A percentile compares a stretch with the other conserved stretches of the same genome.
phyloP scores from a whole-genome alignment of 2,329 filamentous ascomycete genomes.

The Fusarium nygamai region DNA sequence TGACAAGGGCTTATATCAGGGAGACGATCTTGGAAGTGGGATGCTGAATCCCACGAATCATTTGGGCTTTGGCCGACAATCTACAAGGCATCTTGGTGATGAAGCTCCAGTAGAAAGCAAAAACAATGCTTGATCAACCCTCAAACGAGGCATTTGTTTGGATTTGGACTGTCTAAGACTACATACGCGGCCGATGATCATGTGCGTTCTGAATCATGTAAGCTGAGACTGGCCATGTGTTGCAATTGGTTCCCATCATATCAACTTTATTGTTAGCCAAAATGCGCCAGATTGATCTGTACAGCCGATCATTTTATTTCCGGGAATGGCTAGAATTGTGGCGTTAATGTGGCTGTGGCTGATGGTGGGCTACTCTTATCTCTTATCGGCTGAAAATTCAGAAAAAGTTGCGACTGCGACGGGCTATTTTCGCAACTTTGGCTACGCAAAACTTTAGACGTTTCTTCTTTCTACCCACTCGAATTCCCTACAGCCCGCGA shows the following conservation, averaged over 20 bases:
- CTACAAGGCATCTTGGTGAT: not conserved
- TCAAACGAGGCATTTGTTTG: slow-evolving; percentile 4
- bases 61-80: slow-evolving; percentile 1
- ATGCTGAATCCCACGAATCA: slow-evolving; percentile 1
- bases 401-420: slow-evolving; percentile 34
- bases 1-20: slow-evolving; percentile 19
- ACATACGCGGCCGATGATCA: slow-evolving; percentile 14
- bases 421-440: slow-evolving; percentile 2
- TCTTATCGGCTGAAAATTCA: slow-evolving; percentile 35
- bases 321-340: not conserved
- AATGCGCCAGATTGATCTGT: not conserved
- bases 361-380: slow-evolving; percentile 8
- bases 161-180: slow-evolving; percentile 4
- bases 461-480: not conserved
- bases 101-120: not conserved
- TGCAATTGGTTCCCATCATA: slow-evolving; percentile 1
- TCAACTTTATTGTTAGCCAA: not conserved
- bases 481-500: not conserved
- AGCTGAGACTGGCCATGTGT: slow-evolving; percentile 2
- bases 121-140: not conserved
- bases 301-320: not conserved
- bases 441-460: not conserved
- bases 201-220: slow-evolving; percentile 9
- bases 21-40: not conserved
- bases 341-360: slow-evolving; percentile 3